Evolutionary conservation across 148 eudicot genomes (phyloP), one percentile per base, ranked within the genome.

Genomic region (Vaccinium darrowii): DNA sequence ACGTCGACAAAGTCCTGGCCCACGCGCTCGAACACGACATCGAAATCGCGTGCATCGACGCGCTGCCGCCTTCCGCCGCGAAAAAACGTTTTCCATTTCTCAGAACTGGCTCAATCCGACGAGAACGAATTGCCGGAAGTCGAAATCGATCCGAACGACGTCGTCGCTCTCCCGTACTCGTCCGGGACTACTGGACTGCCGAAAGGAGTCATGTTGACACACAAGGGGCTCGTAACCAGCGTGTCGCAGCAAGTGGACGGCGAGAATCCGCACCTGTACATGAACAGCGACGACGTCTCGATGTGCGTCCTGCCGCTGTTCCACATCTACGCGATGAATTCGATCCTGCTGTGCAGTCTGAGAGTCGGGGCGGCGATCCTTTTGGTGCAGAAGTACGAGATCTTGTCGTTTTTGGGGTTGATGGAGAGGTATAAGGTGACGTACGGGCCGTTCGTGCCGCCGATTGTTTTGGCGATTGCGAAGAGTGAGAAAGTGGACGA

Each of bases 181-280:
- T 96, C 99, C 1, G 99, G 99, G 0, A 96, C 99, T 0, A 96
- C 99, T 1, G 99, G 99, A 51, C 27, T 96, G 0, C 95, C 98
- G 0, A 96, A 96, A 82, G 99, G 99, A 0, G 99, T 94, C 53
- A 90, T 96, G 81, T 43, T 96, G 9, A 94, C 99, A 0, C 99
- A 96, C 84, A 93, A 90, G 79, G 92, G 95, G 53, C 78, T 92
- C 12, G 90, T 94, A 2, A 96, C 99, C 0, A 94, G 98, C 82
- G 94, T 96, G 7, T 93, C 94, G 0, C 99, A 96, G 33, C 99
- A 96, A 54, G 98, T 96, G 0, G 99, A 96, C 49, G 99, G 99
- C 1, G 96, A 95, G 11, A 96, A 94, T 74, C 98, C 99, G 0
- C 92, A 94, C 33, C 82, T 96, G 79, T 87, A 92, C 81, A 58